phyloP scores from a whole-genome alignment of 2,329 filamentous ascomycete species.

The Arachnomyces sp. region DNA sequence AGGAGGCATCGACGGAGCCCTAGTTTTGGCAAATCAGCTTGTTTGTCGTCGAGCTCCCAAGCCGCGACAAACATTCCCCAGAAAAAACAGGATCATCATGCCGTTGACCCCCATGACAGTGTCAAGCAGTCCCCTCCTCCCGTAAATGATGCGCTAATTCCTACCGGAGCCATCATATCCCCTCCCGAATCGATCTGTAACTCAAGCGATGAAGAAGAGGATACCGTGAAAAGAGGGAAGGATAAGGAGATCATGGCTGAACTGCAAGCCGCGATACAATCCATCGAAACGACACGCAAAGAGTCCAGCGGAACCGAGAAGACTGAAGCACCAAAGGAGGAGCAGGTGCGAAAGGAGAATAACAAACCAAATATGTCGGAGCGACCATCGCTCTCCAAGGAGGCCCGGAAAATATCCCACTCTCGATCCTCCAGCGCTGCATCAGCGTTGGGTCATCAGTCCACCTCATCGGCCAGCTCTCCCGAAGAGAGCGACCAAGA shows the following conservation, averaged over 20 bases:
- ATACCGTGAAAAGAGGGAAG: slow-evolving; percentile 31
- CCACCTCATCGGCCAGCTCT: slow-evolving; percentile 35
- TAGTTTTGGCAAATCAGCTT: slow-evolving; percentile 35
- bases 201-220: slow-evolving; percentile 75
- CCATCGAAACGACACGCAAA: slow-evolving; percentile 48
- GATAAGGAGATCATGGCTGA: slow-evolving; percentile 49
- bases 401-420: slow-evolving; percentile 53
- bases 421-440: slow-evolving; percentile 51
- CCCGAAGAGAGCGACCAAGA: slow-evolving; percentile 47
- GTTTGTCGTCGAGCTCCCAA: slow-evolving; percentile 23
- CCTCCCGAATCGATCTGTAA: slow-evolving; percentile 77
- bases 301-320: slow-evolving; percentile 14
- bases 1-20: slow-evolving; percentile 54
- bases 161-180: slow-evolving; percentile 76
- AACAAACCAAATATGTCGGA: slow-evolving; percentile 19
- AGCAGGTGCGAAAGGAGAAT: slow-evolving; percentile 31
- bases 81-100: slow-evolving; percentile 4
- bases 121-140: slow-evolving; percentile 80
- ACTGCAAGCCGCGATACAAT: slow-evolving; percentile 72
- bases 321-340: slow-evolving; percentile 24
- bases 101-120: slow-evolving; percentile 45
- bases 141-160: slow-evolving; percentile 65
- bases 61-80: neutral
- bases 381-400: slow-evolving; percentile 40
- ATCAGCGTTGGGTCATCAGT: slow-evolving; percentile 40